These are phyloP conservation scores for Bertia moriformis DNA, from an alignment of 2,329 filamentous ascomycete genomes.

Conservation along the genomic window DNA sequence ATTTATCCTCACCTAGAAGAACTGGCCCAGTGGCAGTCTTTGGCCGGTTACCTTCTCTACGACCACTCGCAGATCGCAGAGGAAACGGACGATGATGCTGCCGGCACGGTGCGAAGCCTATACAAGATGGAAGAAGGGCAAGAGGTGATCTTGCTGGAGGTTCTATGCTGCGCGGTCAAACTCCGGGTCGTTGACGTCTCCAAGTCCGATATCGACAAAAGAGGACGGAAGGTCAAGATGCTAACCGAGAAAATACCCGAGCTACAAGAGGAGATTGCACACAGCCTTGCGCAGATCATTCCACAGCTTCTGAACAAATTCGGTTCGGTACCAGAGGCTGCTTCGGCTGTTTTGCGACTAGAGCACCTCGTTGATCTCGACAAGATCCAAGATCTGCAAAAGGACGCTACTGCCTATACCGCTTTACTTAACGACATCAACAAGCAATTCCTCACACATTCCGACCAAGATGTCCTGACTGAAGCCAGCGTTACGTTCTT, in stretches of 20 bases:
- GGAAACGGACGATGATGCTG: slow-evolving; percentile 28
- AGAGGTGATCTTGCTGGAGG: slow-evolving; percentile 46
- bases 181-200: neutral
- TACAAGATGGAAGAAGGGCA: slow-evolving; percentile 45
- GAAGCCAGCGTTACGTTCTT: slow-evolving; percentile 50
- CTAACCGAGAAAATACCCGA: neutral
- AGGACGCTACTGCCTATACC: slow-evolving; percentile 36
- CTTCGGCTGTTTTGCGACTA: slow-evolving; percentile 47
- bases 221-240: neutral
- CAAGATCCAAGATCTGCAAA: slow-evolving; percentile 46
- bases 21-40: slow-evolving; percentile 44
- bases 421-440: slow-evolving; percentile 51
- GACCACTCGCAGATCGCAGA: slow-evolving; percentile 40
- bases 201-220: slow-evolving; percentile 1
- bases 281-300: slow-evolving; percentile 36
- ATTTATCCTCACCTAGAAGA: slow-evolving; percentile 44
- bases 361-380: slow-evolving; percentile 50
- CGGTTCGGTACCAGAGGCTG: slow-evolving; percentile 46
- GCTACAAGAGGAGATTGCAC: slow-evolving; percentile 1
- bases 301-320: slow-evolving; percentile 53
- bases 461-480: slow-evolving; percentile 44
- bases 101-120: slow-evolving; percentile 34
- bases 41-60: slow-evolving; percentile 52
- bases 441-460: slow-evolving; percentile 55
- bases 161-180: slow-evolving; percentile 31